A percentile compares a stretch with the other conserved stretches of the same genome.
phyloP scores from a whole-genome alignment of 2,329 filamentous ascomycete species.

The Arachnopeziza araneosa region DNA sequence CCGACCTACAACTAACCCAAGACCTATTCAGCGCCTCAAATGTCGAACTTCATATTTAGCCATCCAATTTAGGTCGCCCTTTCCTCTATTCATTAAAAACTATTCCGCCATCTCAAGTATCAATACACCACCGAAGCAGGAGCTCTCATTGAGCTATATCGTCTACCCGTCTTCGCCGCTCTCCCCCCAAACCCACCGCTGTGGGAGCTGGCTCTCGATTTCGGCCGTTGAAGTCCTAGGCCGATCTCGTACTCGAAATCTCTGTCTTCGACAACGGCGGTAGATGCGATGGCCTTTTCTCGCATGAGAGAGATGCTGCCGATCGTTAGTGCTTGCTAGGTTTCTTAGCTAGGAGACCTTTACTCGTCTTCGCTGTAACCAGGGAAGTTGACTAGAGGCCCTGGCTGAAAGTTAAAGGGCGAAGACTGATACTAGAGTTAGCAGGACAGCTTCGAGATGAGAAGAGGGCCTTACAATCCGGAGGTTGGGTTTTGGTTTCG shows the following conservation, averaged over 20 bases:
- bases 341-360: conserved; percentile 25
- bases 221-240: conserved; percentile 7
- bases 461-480: conserved; percentile 39
- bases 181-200: conserved; percentile 20
- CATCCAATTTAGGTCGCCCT: no score
- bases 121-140: not conserved
- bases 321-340: not conserved
- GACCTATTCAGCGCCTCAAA: no score
- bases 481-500: conserved; percentile 37
- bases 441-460: conserved; percentile 3
- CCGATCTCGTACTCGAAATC: conserved; percentile 11
- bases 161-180: conserved; percentile 23
- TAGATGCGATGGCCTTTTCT: conserved; percentile 30
- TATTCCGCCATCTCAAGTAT: not conserved
- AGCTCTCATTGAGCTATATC: not conserved
- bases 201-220: conserved; percentile 17
- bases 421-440: conserved; percentile 42
- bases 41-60: no score
- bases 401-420: conserved; percentile 53
- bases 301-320: conserved; percentile 29
- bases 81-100: no score
- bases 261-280: conserved; percentile 21
- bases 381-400: conserved; percentile 43
- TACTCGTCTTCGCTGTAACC: conserved; percentile 56
- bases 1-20: no score